Evolutionary conservation across 495 filamentous ascomycete genomes (phyloP).

Genomic region (Aspergillus homomorphus): DNA sequence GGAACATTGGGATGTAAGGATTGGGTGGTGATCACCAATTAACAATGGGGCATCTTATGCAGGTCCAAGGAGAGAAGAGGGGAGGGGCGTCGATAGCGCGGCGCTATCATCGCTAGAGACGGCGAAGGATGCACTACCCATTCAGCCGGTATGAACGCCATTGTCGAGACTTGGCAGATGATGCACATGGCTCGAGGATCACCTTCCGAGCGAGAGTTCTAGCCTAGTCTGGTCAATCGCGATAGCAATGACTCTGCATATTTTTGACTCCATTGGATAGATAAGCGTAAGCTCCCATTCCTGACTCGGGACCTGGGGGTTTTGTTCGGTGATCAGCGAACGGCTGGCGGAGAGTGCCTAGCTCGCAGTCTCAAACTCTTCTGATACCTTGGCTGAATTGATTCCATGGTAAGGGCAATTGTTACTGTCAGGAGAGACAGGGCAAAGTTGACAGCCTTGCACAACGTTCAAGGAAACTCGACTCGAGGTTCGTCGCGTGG

Average conservation of each 20-base stretch:
- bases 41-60: constrained; percentile 2
- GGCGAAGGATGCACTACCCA: constrained; percentile 7
- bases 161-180: not conserved
- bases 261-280: not conserved
- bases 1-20: not conserved
- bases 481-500: not conserved
- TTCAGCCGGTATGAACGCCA: constrained; percentile 1
- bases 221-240: not conserved
- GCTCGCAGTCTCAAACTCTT: not conserved
- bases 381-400: not conserved
- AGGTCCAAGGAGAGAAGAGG: constrained; percentile 1
- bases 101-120: constrained; percentile 4
- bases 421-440: not conserved
- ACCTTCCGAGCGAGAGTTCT: not conserved
- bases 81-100: not conserved
- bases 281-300: not conserved
- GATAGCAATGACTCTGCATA: not conserved
- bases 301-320: not conserved
- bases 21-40: not conserved
- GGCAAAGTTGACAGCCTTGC: not conserved
- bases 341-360: not conserved
- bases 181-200: constrained; percentile 4
- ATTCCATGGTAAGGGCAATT: too few relatives aligned
- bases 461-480: not conserved
- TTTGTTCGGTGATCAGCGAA: not conserved